A percentile compares a stretch with the other conserved stretches of the same genome.
Conservation (phyloP, 192 early-diverging fungal species). For the Lobulomyces angularis region DNA sequence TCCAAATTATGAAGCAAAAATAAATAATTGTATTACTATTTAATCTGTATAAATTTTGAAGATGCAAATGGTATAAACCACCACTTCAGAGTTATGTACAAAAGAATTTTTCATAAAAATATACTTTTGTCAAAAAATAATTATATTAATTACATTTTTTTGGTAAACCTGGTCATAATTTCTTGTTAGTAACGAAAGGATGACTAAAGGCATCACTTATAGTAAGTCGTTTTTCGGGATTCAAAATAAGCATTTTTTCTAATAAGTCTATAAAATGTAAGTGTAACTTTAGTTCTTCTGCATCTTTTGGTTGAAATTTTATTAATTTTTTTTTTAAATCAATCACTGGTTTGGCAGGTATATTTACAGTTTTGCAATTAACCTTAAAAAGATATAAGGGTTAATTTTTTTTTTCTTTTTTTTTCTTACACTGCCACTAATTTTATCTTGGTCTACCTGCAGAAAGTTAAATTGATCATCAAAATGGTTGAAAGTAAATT, state of each 20-base stretch:
- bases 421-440: background rate
- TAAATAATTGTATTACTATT: no score
- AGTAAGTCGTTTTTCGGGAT: slow-evolving; percentile 80
- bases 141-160: no score
- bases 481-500: slow-evolving; percentile 78
- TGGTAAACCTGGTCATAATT: no score
- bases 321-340: slow-evolving; percentile 57
- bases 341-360: slow-evolving; percentile 8
- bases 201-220: slow-evolving; percentile 76
- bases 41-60: no score
- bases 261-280: slow-evolving; percentile 69
- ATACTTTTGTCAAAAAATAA: no score
- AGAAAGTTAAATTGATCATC: slow-evolving; percentile 63
- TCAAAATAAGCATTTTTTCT: slow-evolving; percentile 68
- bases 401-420: slow-evolving; percentile 1
- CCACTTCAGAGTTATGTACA: no score
- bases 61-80: no score
- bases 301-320: no score
- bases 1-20: no score
- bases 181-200: slow-evolving; percentile 57
- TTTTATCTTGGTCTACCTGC: slow-evolving; percentile 16
- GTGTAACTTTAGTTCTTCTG: slow-evolving; percentile 48
- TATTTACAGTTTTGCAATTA: no score
- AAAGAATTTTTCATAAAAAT: no score
- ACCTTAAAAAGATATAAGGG: background rate